phyloP scores from a whole-genome alignment of 768 basidiomycete species.

The Trametopsis cervina region DNA sequence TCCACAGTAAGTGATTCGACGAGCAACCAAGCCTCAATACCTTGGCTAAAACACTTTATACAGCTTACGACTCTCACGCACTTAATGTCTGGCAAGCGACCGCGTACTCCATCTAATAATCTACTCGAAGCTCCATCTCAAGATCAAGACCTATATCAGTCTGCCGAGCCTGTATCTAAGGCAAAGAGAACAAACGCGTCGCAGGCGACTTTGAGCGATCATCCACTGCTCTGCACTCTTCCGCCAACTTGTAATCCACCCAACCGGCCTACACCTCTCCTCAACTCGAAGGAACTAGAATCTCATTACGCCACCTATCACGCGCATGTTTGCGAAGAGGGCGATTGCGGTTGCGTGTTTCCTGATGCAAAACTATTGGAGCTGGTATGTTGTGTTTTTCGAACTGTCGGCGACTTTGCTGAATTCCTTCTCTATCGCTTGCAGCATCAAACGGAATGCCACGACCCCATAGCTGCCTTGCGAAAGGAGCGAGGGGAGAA shows the following conservation, averaged over 20 bases:
- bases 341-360: constrained; percentile 73
- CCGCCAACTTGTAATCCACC: constrained; percentile 75
- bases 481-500: constrained; percentile 77
- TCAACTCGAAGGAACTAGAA: constrained; percentile 65
- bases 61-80: too few relatives aligned
- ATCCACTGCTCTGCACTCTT: constrained; percentile 57
- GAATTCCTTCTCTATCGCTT: constrained; percentile 6
- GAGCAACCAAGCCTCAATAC: too few relatives aligned
- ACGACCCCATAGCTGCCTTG: constrained; percentile 77
- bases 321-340: constrained; percentile 72
- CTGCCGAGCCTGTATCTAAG: neutral
- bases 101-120: neutral
- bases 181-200: neutral
- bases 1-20: too few relatives aligned
- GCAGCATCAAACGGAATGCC: constrained; percentile 81
- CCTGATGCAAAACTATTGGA: constrained; percentile 75
- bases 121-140: neutral
- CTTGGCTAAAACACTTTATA: too few relatives aligned
- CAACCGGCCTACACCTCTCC: constrained; percentile 54
- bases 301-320: constrained; percentile 79
- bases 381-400: constrained; percentile 47
- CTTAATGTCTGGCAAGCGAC: neutral
- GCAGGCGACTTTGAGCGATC: constrained; percentile 19
- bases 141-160: neutral
- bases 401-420: neutral